These are phyloP conservation scores for Fusarium heterosporum DNA, from an alignment of 2,329 filamentous ascomycete genomes.

Conservation along the genomic window DNA sequence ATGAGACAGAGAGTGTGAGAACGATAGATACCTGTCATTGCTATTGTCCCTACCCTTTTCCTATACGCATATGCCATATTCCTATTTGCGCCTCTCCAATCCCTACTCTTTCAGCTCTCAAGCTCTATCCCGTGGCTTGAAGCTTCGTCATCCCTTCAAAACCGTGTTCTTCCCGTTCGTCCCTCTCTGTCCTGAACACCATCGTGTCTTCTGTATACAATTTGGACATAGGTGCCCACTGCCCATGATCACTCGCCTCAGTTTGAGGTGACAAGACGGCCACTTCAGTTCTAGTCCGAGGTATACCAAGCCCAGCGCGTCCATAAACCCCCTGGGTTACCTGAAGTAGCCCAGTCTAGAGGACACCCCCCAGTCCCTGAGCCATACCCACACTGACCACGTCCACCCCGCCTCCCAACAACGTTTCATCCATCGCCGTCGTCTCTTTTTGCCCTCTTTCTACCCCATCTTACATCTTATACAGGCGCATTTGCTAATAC, in stretches of 20 bases:
- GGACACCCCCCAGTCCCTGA: conserved; percentile 36
- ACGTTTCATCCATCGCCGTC: conserved; percentile 47
- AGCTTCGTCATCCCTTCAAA: conserved; percentile 32
- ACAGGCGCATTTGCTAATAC: conserved; percentile 46
- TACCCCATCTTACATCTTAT: conserved; percentile 37
- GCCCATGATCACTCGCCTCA: conserved; percentile 17
- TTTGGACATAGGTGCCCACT: conserved; percentile 18
- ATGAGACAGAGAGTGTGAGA: conserved; percentile 12
- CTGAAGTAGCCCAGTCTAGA: conserved; percentile 38
- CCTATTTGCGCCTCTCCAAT: conserved; percentile 23
- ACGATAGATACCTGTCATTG: background rate
- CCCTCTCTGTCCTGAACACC: conserved; percentile 1
- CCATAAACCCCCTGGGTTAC: conserved; percentile 33
- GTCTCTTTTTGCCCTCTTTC: conserved; percentile 44
- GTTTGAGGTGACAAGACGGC: conserved; percentile 14
- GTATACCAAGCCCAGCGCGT: conserved; percentile 24
- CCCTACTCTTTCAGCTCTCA: conserved; percentile 22
- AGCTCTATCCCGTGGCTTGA: conserved; percentile 38
- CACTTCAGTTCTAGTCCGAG: conserved; percentile 32
- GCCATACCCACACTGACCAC: conserved; percentile 48
- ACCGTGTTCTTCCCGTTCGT: conserved; percentile 5
- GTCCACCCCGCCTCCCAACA: conserved; percentile 51
- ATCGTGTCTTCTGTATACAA: conserved; percentile 12
- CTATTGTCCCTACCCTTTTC: conserved; percentile 2
- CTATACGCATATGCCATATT: conserved; percentile 7